Evolutionary conservation across 257 asterid species (phyloP).

Genomic region (Buddleja alternifolia): DNA sequence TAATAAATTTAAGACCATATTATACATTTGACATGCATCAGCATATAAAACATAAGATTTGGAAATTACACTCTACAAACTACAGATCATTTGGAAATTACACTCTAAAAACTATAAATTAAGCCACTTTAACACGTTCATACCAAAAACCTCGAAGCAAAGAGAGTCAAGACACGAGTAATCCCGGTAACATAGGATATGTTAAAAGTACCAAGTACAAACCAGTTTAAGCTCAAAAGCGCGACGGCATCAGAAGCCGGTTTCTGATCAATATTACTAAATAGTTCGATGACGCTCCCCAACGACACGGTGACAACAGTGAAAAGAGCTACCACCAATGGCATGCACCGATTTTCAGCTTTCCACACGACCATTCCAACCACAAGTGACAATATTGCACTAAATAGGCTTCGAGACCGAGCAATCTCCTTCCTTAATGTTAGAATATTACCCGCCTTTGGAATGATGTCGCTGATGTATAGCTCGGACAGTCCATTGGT

Average conservation of each 20-base stretch:
- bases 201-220: constrained; percentile 63
- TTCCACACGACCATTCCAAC: constrained; percentile 69
- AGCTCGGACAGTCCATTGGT: background rate
- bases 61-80: too few relatives aligned
- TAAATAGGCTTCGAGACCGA: constrained; percentile 53
- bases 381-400: constrained; percentile 50
- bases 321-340: constrained; percentile 62
- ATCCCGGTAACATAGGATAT: constrained; percentile 55
- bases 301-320: constrained; percentile 57
- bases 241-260: constrained; percentile 56
- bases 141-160: constrained; percentile 19
- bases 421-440: constrained; percentile 49
- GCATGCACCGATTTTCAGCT: constrained; percentile 68
- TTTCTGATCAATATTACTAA: constrained; percentile 41
- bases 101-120: too few relatives aligned
- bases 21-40: too few relatives aligned
- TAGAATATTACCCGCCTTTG: constrained; percentile 12
- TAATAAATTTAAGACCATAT: too few relatives aligned
- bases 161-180: constrained; percentile 38
- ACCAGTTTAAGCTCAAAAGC: constrained; percentile 81
- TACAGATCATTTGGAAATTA: too few relatives aligned
- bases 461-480: background rate
- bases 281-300: constrained; percentile 48
- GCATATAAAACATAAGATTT: too few relatives aligned
- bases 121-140: background rate